phyloP scores from a whole-genome alignment of 2,329 filamentous ascomycete genomes.

The Neonectria punicea region DNA sequence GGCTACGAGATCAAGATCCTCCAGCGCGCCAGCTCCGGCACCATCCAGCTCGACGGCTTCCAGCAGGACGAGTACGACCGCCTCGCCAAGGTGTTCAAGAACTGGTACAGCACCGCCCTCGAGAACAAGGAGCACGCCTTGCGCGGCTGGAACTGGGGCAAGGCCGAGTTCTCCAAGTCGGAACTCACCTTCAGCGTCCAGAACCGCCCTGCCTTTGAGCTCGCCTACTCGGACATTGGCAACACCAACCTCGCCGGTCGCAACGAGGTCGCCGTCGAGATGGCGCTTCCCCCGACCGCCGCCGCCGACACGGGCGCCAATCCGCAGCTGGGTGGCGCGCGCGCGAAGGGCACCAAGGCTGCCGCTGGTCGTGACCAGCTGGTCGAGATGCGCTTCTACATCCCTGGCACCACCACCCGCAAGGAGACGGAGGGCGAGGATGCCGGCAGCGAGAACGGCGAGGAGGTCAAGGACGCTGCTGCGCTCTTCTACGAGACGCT shows the following conservation, averaged over 20 bases:
- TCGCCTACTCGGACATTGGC: constrained; percentile 96
- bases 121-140: constrained; percentile 95
- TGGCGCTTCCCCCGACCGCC: constrained; percentile 78
- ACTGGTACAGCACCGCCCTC: constrained; percentile 95
- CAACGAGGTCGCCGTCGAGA: constrained; percentile 97
- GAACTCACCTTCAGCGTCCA: constrained; percentile 97
- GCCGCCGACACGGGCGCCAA: constrained; percentile 78
- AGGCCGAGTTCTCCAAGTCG: constrained; percentile 94
- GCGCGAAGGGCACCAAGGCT: constrained; percentile 85
- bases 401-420: constrained; percentile 88
- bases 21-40: constrained; percentile 77
- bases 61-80: constrained; percentile 94
- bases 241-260: constrained; percentile 98
- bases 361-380: constrained; percentile 91
- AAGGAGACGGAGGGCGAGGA: constrained; percentile 76
- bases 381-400: constrained; percentile 99
- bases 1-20: constrained; percentile 95
- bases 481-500: constrained; percentile 98
- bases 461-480: constrained; percentile 90
- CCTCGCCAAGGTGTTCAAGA: constrained; percentile 91
- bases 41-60: constrained; percentile 96
- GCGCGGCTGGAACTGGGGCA: constrained; percentile 99
- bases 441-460: constrained; percentile 67
- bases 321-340: constrained; percentile 77
- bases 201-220: constrained; percentile 94